Base-by-base conservation (phyloP, 2,329 filamentous ascomycete species). In the Blastomyces parvus region DNA sequence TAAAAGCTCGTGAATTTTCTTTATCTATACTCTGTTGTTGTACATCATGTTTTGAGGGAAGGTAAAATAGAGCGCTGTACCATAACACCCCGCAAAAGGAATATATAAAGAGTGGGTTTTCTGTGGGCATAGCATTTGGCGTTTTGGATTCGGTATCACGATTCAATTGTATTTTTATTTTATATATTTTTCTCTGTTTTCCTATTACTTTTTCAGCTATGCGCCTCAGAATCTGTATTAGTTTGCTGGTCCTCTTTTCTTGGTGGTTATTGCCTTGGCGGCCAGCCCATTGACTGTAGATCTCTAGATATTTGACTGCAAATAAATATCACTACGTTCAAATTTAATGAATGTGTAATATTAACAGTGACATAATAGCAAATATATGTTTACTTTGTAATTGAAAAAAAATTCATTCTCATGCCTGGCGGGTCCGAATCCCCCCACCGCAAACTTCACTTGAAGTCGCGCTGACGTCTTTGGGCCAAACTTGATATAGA, bases 71-170 rank as follows among this genome's bases (percentile, higher is more conserved):
- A 27, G 3, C 17, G n/a, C 40, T 33, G 25, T 46, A 33, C 9
- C 22, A n/a, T 30, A 3, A 53, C 6, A 25, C n/a, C 22, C 46
- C 22, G 25, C 7, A 8, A 36, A 60, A 56, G 59, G 59, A 61
- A 44, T 50, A 57, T 59, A 52, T 13, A 42, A 13, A 17, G 48
- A 44, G 22, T 40, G 9, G 9, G 19, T 50, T 30, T 48, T 14
- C 57, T 62, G 33, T 36, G 52, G 53, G 64, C 64, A 64, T 66
- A 55, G 58, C 59, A 61, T 59, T 52, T 58, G 65, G 65, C 64
- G 65, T 67, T 61, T 50, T 57, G 53, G 22, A 13, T 14, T 52
- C 36, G 60, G 36, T 52, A 61, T 63, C 38, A 52, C 30, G 56
- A 59, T 46, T 46, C 40, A 25, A 46, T 59, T 59, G 38, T 27